Evolutionary conservation across 345 rosid genomes (phyloP).

Genomic region (Corymbia maculata): DNA sequence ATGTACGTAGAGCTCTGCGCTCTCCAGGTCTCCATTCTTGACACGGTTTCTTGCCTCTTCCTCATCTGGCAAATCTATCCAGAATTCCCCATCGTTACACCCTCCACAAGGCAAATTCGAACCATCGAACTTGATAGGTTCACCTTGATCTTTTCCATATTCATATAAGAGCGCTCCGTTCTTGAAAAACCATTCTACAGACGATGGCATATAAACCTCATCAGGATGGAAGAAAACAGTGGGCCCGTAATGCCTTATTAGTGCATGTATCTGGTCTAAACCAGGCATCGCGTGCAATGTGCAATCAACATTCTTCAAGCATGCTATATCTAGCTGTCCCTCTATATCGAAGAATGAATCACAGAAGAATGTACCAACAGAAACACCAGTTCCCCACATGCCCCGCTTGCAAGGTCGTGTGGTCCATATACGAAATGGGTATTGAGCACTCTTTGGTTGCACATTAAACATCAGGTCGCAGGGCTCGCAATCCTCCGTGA

Average conservation of each 20-base stretch:
- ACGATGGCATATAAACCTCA: constrained; percentile 78
- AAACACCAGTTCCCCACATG: constrained; percentile 52
- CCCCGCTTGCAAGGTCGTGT: constrained; percentile 67
- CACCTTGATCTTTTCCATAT: constrained; percentile 32
- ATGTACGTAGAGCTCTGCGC: constrained; percentile 77
- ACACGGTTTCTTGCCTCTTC: constrained; percentile 41
- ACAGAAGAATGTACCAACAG: constrained; percentile 81
- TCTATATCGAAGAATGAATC: constrained; percentile 23
- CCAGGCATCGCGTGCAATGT: constrained; percentile 65
- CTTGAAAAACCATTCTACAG: constrained; percentile 84
- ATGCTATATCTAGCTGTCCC: constrained; percentile 38
- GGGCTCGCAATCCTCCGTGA: constrained; percentile 66
- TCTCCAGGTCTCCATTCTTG: constrained; percentile 55
- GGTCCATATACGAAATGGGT: constrained; percentile 53
- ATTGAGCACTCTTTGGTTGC: constrained; percentile 18
- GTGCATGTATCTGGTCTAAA: constrained; percentile 63
- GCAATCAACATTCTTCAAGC: constrained; percentile 66
- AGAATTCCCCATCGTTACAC: constrained; percentile 53
- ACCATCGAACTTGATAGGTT: constrained; percentile 42
- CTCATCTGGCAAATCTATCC: constrained; percentile 71
- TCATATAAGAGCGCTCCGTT: constrained; percentile 62
- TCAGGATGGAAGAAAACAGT: constrained; percentile 87
- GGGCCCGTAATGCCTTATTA: constrained; percentile 72
- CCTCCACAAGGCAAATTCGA: constrained; percentile 72
- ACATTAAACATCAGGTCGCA: constrained; percentile 32